These are phyloP conservation scores for Pyracantha coccinea DNA, from an alignment of 331 rosid genomes.

Conservation along the genomic window DNA sequence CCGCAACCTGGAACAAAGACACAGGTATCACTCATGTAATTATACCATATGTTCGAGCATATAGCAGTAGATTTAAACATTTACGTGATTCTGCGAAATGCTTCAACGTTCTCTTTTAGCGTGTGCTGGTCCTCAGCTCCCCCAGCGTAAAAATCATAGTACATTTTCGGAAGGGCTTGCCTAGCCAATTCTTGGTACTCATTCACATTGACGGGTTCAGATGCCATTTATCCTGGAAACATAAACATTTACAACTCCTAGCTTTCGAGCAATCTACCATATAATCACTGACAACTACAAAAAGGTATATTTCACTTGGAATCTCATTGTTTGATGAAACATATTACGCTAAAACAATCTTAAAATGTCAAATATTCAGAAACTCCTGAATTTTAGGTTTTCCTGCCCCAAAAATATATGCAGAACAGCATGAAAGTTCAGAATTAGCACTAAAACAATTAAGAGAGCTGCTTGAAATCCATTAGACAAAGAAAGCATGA, in stretches of 20 bases:
- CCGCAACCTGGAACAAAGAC: constrained; percentile 27
- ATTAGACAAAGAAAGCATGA: background rate
- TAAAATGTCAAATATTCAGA: background rate
- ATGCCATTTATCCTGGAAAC: constrained; percentile 28
- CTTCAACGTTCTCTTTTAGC: constrained; percentile 34
- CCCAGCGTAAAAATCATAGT: constrained; percentile 35
- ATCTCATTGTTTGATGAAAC: background rate
- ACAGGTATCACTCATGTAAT: background rate
- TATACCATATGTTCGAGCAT: background rate
- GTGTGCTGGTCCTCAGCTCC: constrained; percentile 51
- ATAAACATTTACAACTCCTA: background rate
- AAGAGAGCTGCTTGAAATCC: background rate
- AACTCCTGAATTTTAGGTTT: background rate
- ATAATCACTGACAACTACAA: background rate
- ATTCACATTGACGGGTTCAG: constrained; percentile 34
- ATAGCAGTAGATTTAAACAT: background rate
- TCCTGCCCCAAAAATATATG: background rate
- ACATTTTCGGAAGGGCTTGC: constrained; percentile 45
- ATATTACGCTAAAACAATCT: background rate
- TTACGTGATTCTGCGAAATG: constrained; percentile 38
- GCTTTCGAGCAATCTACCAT: background rate
- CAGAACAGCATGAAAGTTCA: background rate
- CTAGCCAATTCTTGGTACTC: constrained; percentile 46
- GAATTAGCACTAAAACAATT: background rate
- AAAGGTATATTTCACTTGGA: background rate